These are phyloP conservation scores for Ascoidea rubescens DNA, from an alignment of 805 yeast species.

Conservation along the genomic window DNA sequence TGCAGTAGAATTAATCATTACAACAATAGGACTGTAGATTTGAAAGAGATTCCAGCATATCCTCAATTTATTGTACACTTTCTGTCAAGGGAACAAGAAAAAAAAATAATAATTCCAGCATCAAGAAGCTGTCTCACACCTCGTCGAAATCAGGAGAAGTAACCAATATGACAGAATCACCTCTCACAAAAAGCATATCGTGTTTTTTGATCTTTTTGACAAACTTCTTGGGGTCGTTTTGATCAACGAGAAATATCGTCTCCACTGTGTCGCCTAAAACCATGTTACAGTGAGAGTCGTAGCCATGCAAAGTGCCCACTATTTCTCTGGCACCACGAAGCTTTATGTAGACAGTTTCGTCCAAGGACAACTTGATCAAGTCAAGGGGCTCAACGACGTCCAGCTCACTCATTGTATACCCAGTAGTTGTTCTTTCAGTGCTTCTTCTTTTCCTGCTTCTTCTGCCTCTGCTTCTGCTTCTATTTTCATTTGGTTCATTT, in stretches of 20 bases:
- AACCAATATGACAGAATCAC: slow-evolving; percentile 89
- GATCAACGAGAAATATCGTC: slow-evolving; percentile 49
- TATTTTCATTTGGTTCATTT: no score
- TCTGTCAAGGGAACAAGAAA: no score
- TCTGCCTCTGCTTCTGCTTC: background rate
- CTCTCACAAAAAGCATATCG: slow-evolving; percentile 91
- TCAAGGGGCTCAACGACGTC: slow-evolving; percentile 69
- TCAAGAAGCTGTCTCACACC: background rate
- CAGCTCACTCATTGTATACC: slow-evolving; percentile 8
- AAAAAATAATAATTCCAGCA: no score
- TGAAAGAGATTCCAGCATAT: no score
- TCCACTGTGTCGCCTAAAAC: slow-evolving; percentile 90
- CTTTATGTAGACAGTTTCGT: slow-evolving; percentile 77
- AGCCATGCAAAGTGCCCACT: slow-evolving; percentile 59
- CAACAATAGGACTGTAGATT: no score
- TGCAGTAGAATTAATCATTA: no score
- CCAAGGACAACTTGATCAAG: slow-evolving; percentile 70
- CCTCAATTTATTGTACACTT: no score
- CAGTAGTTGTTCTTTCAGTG: background rate
- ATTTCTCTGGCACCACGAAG: slow-evolving; percentile 90
- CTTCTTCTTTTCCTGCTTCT: background rate
- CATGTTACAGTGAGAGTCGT: slow-evolving; percentile 93
- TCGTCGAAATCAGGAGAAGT: slow-evolving; percentile 26
- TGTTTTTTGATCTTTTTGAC: slow-evolving; percentile 39
- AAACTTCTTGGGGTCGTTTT: slow-evolving; percentile 28